Percentiles rank a stretch among this genome's conserved stretches.
phyloP scores from a whole-genome alignment of 2,329 filamentous ascomycete species.

The Mycosphaerelloides madeirae region DNA sequence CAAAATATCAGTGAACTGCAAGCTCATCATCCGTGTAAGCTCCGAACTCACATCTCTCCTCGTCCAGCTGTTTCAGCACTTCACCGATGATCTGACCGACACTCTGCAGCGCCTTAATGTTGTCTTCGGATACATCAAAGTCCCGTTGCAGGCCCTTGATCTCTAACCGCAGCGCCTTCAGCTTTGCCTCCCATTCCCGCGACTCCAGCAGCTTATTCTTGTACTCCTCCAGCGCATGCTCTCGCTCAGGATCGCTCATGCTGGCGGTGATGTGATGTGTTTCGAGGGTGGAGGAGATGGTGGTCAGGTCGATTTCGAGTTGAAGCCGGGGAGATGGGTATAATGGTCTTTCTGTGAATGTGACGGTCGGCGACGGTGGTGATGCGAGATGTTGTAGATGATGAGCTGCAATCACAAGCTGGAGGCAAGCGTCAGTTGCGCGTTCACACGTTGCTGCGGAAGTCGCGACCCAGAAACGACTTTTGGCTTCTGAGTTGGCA shows the following conservation, averaged over 20 bases:
- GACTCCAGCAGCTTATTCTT: slow-evolving; percentile 69
- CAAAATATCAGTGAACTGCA: slow-evolving; percentile 5
- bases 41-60: slow-evolving; percentile 80
- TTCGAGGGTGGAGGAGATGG: no score
- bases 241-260: slow-evolving; percentile 45
- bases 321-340: no score
- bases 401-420: no score
- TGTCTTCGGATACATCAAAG: slow-evolving; percentile 95
- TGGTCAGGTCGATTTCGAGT: no score
- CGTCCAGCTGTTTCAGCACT: slow-evolving; percentile 96
- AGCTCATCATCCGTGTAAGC: neutral
- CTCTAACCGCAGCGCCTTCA: slow-evolving; percentile 87
- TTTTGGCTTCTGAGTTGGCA: no score
- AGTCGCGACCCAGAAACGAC: no score
- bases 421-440: no score
- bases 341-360: no score
- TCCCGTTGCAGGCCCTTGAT: slow-evolving; percentile 95
- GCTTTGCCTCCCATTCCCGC: slow-evolving; percentile 96
- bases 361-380: no score
- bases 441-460: no score
- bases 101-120: slow-evolving; percentile 98
- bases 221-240: slow-evolving; percentile 50
- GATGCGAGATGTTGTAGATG: no score
- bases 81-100: slow-evolving; percentile 99
- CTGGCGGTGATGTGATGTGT: slow-evolving; percentile 3